Percentiles rank a stretch among this genome's conserved stretches.
Conservation (phyloP, 202 grass and related monocot species). For the Schoenoplectus tabernaemontani region DNA sequence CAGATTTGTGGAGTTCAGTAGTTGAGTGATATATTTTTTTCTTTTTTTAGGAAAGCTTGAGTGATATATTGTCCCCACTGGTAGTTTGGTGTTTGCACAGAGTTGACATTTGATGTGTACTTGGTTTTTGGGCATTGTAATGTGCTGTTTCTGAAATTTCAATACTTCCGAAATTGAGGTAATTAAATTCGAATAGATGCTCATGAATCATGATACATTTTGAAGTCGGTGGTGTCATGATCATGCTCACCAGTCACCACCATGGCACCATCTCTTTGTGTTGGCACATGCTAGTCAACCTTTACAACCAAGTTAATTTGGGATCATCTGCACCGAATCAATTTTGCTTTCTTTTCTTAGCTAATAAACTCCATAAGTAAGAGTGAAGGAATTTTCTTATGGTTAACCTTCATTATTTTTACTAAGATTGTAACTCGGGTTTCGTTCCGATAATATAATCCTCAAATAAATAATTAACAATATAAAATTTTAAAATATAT, state of each 20-base stretch:
- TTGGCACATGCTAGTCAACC: neutral
- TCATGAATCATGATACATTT: neutral
- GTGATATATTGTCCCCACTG: neutral
- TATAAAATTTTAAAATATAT: too few relatives aligned
- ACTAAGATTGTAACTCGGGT: too few relatives aligned
- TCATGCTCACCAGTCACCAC: neutral
- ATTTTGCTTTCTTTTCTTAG: neutral
- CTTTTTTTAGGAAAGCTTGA: neutral
- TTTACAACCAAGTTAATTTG: neutral
- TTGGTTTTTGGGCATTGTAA: neutral
- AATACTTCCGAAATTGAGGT: neutral
- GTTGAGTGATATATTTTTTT: too few relatives aligned
- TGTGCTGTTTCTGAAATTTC: neutral
- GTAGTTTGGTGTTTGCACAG: neutral
- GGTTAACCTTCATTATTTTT: neutral
- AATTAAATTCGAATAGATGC: neutral
- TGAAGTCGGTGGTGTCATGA: constrained; percentile 7
- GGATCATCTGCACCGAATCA: neutral
- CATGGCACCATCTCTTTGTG: neutral
- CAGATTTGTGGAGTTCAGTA: neutral
- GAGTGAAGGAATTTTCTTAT: neutral
- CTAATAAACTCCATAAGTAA: neutral
- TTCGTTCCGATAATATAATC: too few relatives aligned
- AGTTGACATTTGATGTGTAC: neutral
- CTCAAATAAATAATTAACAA: too few relatives aligned